Evolutionary conservation across 23 red algal genomes (phyloP), one percentile per base, ranked within the genome.

Genomic region (Gracilaria domingensis): DNA sequence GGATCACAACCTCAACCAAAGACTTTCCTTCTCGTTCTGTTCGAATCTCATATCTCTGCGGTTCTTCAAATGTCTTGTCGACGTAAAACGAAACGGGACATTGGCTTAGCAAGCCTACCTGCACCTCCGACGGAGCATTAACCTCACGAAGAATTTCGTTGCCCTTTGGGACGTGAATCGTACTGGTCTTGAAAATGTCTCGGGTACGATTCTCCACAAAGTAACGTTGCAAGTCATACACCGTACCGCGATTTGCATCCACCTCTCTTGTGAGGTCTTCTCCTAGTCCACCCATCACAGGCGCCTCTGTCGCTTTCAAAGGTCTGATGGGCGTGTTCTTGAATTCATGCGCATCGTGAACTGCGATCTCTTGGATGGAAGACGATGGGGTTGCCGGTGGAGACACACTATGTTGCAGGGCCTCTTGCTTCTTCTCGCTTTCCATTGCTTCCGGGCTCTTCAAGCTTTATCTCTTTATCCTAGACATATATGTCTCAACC

Each of bases 101-200:
- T n/a, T 85, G 55, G 60, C 81, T 47, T 37, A 85, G 39, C 30
- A 69, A 67, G 51, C 51, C 81, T 47, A 50, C 47, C 14, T 85
- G 81, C 59, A 33, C 33, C 59, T 48, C 59, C 17, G 60, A 6
- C 17, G 59, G 59, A 48, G 40, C 26, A 23, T 47, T 65, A 18
- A 69, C 36, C 13, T 48, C n/a, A 29, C 59, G 81, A 50, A 67
- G 60, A 65, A 69, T 65, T 18, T 85, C 59, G 60, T 38, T 67
- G 5, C 61, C 26, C 18, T 51, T 47, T 24, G 81, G 81, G 16
- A 85, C 57, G 60, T 85, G 81, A 18, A 85, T 61, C n/a, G 59
- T 50, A 47, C 30, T 69, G 12, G 81, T 85, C 37, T 67, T 85
- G 81, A 85, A 85, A 42, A 85, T 67, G 81, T 85, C 81, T 18